Conservation (phyloP, 305 asterid species). For the Fraxinus dipetala region DNA sequence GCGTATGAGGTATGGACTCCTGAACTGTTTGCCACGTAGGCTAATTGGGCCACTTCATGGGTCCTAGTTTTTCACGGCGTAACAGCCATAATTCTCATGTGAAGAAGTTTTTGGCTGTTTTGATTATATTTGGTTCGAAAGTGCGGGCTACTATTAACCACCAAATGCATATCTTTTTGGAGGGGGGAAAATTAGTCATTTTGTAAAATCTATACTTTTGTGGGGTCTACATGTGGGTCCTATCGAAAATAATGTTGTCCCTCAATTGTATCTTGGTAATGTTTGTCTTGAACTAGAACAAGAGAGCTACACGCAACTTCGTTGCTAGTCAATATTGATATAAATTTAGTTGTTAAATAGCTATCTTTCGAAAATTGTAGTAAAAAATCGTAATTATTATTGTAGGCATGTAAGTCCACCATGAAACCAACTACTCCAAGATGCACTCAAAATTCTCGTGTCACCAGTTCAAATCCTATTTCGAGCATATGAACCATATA, state of each 20-base stretch:
- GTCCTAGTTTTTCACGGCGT: too few relatives aligned
- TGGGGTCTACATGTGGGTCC: neutral
- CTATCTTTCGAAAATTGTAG: neutral
- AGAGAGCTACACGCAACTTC: neutral
- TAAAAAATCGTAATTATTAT: neutral
- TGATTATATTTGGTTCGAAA: slow-evolving; percentile 25
- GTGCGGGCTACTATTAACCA: slow-evolving; percentile 32
- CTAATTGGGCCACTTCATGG: too few relatives aligned
- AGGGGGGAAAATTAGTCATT: slow-evolving; percentile 29
- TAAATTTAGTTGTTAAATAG: neutral
- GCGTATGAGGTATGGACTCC: too few relatives aligned
- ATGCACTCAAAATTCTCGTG: neutral
- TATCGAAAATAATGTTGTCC: neutral
- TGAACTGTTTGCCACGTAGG: too few relatives aligned
- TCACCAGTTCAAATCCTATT: neutral
- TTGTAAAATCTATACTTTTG: neutral
- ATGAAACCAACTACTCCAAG: neutral
- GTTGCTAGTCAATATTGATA: neutral
- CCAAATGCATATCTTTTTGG: slow-evolving; percentile 37
- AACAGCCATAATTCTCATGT: slow-evolving; percentile 28
- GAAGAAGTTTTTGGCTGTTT: slow-evolving; percentile 1
- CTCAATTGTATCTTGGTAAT: neutral
- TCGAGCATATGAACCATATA: neutral
- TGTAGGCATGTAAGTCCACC: neutral
- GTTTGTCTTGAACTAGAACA: neutral